Percentiles rank a stretch among this genome's conserved stretches.
phyloP scores from a whole-genome alignment of 768 basidiomycete genomes.

The Hypholoma fasciculare region DNA sequence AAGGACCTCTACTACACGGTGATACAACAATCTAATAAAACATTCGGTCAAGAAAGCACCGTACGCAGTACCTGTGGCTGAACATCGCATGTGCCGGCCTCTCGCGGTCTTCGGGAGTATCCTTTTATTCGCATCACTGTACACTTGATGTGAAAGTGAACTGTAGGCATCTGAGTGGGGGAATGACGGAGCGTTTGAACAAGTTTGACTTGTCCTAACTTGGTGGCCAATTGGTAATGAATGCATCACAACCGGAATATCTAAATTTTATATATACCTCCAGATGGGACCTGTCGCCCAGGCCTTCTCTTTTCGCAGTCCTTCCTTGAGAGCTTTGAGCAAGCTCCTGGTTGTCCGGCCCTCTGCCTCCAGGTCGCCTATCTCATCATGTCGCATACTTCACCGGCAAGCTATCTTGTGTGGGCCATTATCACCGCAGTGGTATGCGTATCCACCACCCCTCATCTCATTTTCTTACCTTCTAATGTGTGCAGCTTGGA shows the following conservation, averaged over 20 bases:
- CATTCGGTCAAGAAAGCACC: too few relatives aligned
- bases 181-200: too few relatives aligned
- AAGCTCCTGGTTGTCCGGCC: neutral
- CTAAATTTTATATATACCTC: neutral
- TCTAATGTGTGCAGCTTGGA: constrained; percentile 42
- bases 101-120: too few relatives aligned
- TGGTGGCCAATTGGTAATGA: neutral
- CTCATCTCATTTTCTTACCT: neutral
- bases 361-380: neutral
- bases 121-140: neutral
- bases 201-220: neutral
- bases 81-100: too few relatives aligned
- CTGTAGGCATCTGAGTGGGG: too few relatives aligned
- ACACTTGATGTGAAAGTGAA: neutral
- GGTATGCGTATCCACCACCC: constrained; percentile 35
- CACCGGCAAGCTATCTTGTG: constrained; percentile 59
- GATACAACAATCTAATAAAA: too few relatives aligned
- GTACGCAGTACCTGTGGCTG: too few relatives aligned
- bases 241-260: neutral
- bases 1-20: too few relatives aligned
- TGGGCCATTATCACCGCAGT: constrained; percentile 58
- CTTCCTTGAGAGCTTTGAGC: neutral
- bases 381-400: constrained; percentile 59
- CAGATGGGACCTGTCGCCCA: neutral
- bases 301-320: neutral